Base-by-base conservation (phyloP, 352 stramenopile genomes). In the Phytophthora hibernalis region DNA sequence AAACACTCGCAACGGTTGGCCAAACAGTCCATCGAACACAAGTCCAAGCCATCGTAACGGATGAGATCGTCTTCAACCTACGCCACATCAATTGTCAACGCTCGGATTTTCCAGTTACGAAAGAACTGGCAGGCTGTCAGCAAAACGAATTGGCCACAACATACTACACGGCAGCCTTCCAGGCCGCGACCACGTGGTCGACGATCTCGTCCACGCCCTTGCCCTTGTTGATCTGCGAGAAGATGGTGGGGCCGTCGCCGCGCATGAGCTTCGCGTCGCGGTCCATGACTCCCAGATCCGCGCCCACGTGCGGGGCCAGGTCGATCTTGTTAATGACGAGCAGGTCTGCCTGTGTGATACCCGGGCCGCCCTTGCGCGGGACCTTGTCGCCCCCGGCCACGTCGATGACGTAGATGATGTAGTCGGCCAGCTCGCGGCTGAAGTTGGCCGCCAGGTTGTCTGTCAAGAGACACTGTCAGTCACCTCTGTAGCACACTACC, bases 271-370 rank as follows among this genome's bases (percentile, higher is more conserved):
- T 95, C 21, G 96, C 90, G 74, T 99, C 97, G 42, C 94, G 83
- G 43, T 95, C 73, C 97, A 99, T 99, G 33, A 99, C 93, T 22
- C 88, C 83, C 28, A 99, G 74, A 64, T 97, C 93, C 0, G 97
- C 95, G 62, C 95, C 93, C 11, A 99, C 97, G 47, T 97, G 88
- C 48, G 97, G 95, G 2, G 97, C 97, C 26, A 99, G 74, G 68
- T 99, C 97, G 72, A 97, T 99, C 82, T 99, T 99, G 83, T 99
- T 99, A 64, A 99, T 97, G 13, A 99, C 85, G 5, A 99, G 82
- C 53, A 99, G 75, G 73, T 99, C 97, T 12, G 88, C 96, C 75
- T 99, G 97, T 2, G 97, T 99, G 70, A 99, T 99, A 24, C 97
- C 97, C 1, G 97, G 97, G 38, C 97, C 97, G 54, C 97, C 97